A percentile compares a stretch with the other conserved stretches of the same genome.
phyloP scores from a whole-genome alignment of 1,139 yeast genomes.

The Candida smagusa region DNA sequence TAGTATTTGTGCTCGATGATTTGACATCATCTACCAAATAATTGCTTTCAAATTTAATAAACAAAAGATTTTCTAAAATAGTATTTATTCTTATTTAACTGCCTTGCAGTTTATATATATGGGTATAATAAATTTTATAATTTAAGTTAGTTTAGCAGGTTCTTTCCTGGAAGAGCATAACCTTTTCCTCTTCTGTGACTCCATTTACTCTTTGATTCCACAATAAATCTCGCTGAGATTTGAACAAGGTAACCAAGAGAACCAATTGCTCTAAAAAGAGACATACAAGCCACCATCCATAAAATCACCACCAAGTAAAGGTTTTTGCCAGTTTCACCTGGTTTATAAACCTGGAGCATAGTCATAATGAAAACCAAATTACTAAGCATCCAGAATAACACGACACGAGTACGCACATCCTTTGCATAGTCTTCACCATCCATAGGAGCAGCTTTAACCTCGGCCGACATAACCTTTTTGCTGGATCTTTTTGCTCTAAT shows the following conservation, averaged over 20 bases:
- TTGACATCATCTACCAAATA: no score
- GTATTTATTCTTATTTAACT: not conserved
- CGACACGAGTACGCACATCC: constrained; percentile 91
- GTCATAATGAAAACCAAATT: constrained; percentile 81
- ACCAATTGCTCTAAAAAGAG: constrained; percentile 77
- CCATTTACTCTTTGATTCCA: constrained; percentile 44
- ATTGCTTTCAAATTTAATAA: constrained; percentile 19
- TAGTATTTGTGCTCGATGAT: no score
- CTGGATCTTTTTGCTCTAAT: constrained; percentile 69
- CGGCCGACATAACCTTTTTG: constrained; percentile 49
- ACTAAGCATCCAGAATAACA: constrained; percentile 83
- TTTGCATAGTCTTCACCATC: constrained; percentile 89
- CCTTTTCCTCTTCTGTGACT: constrained; percentile 36
- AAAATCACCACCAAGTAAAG: constrained; percentile 77
- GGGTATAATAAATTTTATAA: constrained; percentile 1
- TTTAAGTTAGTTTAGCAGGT: constrained; percentile 24
- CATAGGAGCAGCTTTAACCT: constrained; percentile 16
- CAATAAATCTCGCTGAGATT: constrained; percentile 36
- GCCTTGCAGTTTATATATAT: not conserved
- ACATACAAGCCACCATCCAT: constrained; percentile 86
- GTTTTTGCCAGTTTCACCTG: constrained; percentile 57
- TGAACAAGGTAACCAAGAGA: constrained; percentile 62
- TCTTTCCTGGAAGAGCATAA: constrained; percentile 33
- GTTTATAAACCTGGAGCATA: constrained; percentile 74
- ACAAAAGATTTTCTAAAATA: constrained; percentile 35